Conservation (phyloP, 2,329 filamentous ascomycete species). For the Fusarium begoniae region DNA sequence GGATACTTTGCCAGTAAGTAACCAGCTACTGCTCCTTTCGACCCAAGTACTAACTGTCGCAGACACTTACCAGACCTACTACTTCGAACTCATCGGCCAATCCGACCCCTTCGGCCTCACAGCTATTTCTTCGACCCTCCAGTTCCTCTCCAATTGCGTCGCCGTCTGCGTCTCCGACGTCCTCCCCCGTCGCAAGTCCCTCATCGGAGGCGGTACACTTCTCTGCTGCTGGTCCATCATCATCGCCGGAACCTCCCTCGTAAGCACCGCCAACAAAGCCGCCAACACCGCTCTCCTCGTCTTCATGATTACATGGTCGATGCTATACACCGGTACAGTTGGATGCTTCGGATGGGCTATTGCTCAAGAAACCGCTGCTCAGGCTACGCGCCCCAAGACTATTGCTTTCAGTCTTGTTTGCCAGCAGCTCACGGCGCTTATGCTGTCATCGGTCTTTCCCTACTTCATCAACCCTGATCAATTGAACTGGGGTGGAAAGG, state of each 20-base stretch:
- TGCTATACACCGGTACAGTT: conserved; percentile 43
- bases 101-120: conserved; percentile 43
- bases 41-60: not conserved
- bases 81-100: conserved; percentile 45
- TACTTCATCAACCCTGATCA: conserved; percentile 52
- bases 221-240: conserved; percentile 42
- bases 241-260: conserved; percentile 40
- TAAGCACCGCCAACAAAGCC: conserved; percentile 26
- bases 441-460: conserved; percentile 49
- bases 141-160: conserved; percentile 42
- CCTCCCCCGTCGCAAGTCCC: conserved; percentile 39
- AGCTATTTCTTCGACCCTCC: conserved; percentile 43
- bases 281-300: conserved; percentile 41
- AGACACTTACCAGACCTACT: conserved; percentile 45
- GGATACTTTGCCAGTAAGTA: conserved; percentile 45
- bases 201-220: conserved; percentile 40
- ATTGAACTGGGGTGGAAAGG: conserved; percentile 50
- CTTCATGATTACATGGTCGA: conserved; percentile 46
- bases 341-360: conserved; percentile 45
- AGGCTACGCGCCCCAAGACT: conserved; percentile 43
- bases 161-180: conserved; percentile 40
- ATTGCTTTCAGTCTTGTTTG: conserved; percentile 44
- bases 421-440: conserved; percentile 48
- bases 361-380: conserved; percentile 42
- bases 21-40: rapidly evolving